Evolutionary conservation across 805 yeast species (phyloP), one percentile per base, ranked within the genome.

Genomic region (Starmerella asiatica): DNA sequence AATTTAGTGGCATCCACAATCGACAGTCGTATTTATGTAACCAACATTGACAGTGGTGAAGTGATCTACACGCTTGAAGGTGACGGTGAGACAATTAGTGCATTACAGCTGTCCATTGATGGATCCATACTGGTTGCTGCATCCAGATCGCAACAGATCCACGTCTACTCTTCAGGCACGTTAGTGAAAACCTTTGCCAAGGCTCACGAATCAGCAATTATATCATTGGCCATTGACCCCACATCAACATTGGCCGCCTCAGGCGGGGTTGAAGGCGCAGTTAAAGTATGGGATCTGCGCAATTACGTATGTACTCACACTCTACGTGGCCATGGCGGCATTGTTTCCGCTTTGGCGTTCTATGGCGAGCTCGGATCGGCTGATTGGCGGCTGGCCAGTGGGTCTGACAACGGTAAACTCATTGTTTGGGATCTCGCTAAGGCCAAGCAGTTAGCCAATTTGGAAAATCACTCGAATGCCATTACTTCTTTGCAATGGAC

Each of bases 181-280:
- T 31, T 35, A 6, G 27, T 46, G 9, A 43, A 44, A n/a, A 38
- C 51, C 2, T 40, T 52, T 20, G 46, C 56, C 17, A 63, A 61
- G 44, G 69, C 69, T 6, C 70, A 65, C 40, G 67, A 65, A 2
- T 78, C 95, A 1, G 94, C 96, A 1, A 79, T 82, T 2, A 82
- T 81, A 57, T 77, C 84, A 9, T 69, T 84, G 33, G 67, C 79
- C 9, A 73, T 72, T 18, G 98, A 91, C 58, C 56, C 71, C 3
- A 83, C 96, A 0, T 78, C 93, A 2, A 75, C 94, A 3, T 64
- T 91, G 28, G 73, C 86, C 53, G 93, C 95, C 16, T 76, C 91
- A 54, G 99, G 99, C 29, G 85, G 93, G 34, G 80, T 96, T 1
- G 98, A 91, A 59, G 97, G 98, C 35, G 71, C 76, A 31, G 79